Evolutionary conservation across 768 basidiomycete genomes (phyloP), one percentile per base, ranked within the genome.

Genomic region (Panaeolus cyanescens): DNA sequence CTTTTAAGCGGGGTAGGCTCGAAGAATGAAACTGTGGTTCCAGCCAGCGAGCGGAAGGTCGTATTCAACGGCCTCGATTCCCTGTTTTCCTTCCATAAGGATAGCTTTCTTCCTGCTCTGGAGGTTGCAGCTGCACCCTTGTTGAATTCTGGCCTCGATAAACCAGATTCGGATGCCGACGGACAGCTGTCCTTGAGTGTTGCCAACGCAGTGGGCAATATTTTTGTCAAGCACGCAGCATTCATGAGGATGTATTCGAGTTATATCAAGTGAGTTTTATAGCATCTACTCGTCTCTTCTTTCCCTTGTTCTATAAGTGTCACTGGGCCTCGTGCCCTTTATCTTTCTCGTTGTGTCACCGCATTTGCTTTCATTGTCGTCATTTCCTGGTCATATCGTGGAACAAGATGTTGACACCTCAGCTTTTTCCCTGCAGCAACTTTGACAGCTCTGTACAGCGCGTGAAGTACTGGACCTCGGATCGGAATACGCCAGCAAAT

Each of bases 221-320:
- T 93, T 53, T 99, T 99, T 75, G 78, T 93, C 58, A 92, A 90
- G 57, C 95, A 99, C 74, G 93, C 95, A 31, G 95, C 96, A 4
- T 98, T 98, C 80, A 94, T 99, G 93, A 93, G 83, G 78, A 98
- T 99, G 91, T 99, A 99, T 73, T 95, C 95, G 32, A 92, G 91
- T 42, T 99, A 98, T 72, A 96, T 96, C 82, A 98, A 99, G 93
- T 95, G 72, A 71, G 64, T 62, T 12, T 8, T 60, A 36, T 54
- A 33, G 55, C 42, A 58, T 37, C 33, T 50, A 31, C 13, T 25
- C 34, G 55, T 58, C 58, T 32, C 39, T n/a, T 22, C 13, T 53
- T 31, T 55, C 31, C 32, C 30, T n/a, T 45, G 36, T 45, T 57
- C 31, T 59, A 54, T 55, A 60, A 59, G 22, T 50, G 19, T 42